Evolutionary conservation across 352 stramenopile species (phyloP), one percentile per base, ranked within the genome.

Genomic region (Globisporangium spiculum): DNA sequence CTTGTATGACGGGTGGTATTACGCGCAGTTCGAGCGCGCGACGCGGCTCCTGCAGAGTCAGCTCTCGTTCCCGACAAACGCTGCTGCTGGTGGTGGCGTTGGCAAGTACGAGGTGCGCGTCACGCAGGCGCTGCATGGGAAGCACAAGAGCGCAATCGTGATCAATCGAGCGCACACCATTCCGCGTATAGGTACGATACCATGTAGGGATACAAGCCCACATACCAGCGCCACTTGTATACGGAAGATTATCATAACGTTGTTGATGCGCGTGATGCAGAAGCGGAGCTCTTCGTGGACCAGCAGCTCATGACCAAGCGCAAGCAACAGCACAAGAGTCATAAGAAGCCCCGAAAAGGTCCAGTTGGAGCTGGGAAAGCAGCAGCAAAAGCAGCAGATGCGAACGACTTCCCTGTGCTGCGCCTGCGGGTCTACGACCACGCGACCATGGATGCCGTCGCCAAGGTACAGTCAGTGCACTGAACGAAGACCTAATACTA

Each of bases 181-280:
- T 22, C 84, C 84, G 68, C 79, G 66, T 16, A 79, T 92, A 36
- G 83, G 84, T 92, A 77, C 32, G 76, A 8, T 92, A 77, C 34
- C 74, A 8, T n/a, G 0, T 34, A 36, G 38, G 1, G 8, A 14
- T 44, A 46, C 8, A 24, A 24, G 36, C n/a, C 5, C 26, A 14
- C 27, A 12, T 1, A 2, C 16, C 16, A 48, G 41, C 36, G 36
- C 8, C 10, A 16, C 10, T 46, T 52, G 44, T 52, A 20, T 18
- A 67, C 38, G 62, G 3, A 44, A 46, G 44, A 22, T 18, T 52
- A 18, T n/a, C 44, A 10, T 8, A 3, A 0, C 18, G 18, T 48
- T 48, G 14, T 48, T 20, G 41, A n/a, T n/a, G 41, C 14, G 20
- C 44, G 2, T 63, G 16, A 27, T 50, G 44, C 41, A 89, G 80